Conservation (phyloP, 2,329 filamentous ascomycete species). For the Diaporthe amygdali region DNA sequence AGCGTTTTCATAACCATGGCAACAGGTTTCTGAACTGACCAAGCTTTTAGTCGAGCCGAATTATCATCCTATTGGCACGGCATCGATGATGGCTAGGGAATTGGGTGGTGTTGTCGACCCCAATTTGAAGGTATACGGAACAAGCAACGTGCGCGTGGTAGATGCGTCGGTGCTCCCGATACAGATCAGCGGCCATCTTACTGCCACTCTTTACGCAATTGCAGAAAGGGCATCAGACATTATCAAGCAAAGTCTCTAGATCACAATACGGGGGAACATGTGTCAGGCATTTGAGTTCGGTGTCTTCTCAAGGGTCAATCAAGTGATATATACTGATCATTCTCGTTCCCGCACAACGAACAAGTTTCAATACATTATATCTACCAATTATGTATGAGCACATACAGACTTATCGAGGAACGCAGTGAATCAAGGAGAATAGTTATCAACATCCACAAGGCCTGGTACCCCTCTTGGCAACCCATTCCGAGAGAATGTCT, state of each 20-base stretch:
- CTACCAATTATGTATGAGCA: not conserved
- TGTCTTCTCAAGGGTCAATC: not conserved
- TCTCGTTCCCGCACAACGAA: not conserved
- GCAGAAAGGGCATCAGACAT: slow-evolving; percentile 45
- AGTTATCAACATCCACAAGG: not conserved
- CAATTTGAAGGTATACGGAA: slow-evolving; percentile 49
- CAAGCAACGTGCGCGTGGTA: slow-evolving; percentile 49
- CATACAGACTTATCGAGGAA: not conserved
- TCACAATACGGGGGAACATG: not conserved
- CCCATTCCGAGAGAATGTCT: slow-evolving; percentile 59
- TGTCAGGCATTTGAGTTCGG: not conserved
- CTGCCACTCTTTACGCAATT: slow-evolving; percentile 56
- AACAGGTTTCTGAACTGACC: not conserved
- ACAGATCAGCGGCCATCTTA: slow-evolving; percentile 51
- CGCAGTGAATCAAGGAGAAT: too few relatives aligned
- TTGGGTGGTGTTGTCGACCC: slow-evolving; percentile 49
- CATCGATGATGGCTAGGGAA: slow-evolving; percentile 25
- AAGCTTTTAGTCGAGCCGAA: not conserved
- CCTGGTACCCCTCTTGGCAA: slow-evolving; percentile 4
- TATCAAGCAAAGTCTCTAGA: not conserved
- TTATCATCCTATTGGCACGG: slow-evolving; percentile 29
- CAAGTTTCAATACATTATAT: not conserved
- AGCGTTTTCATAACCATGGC: not conserved
- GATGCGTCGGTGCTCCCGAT: slow-evolving; percentile 55
- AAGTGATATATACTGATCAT: not conserved